Evolutionary conservation across 257 asterid genomes (phyloP), one percentile per base, ranked within the genome.

Genomic region (Apocynum venetum): DNA sequence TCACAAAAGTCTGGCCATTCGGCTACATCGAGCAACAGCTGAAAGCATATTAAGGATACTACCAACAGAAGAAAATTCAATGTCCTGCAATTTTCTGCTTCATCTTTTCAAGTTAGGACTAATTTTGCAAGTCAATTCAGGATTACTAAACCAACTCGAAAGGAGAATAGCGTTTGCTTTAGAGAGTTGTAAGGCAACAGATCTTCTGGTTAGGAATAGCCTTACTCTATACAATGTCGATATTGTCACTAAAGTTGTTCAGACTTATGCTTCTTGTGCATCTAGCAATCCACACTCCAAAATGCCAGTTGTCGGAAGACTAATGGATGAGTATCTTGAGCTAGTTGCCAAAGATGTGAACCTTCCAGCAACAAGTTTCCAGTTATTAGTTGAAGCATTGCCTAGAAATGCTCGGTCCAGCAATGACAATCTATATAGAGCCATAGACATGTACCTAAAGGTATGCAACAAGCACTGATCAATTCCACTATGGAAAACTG

Each of bases 31-130:
- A 71, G 75, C 79, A 41, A 84, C 79, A 56, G 75, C 83, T 47
- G 87, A 84, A 65, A 77, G 78, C 61, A 49, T 81, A 73, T 75
- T 84, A 31, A 80, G 78, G 71, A 71, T 84, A 25, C 60, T 81
- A 31, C 81, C 81, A 38, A 47, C 31, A 40, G 85, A 84, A 76
- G 82, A 53, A 48, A 79, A 71, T 52, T 78, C 87, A 40, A 69
- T 78, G 55, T 72, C 85, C 77, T 78, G 79, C 77, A 84, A 81
- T 78, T 84, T 84, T 78, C 85, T 78, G 67, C 83, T 84, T 66
- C 85, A 78, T 25, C 81, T 84, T 17, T 48, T 75, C 63, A 84
- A 84, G 77, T 63, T 76, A 40, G 83, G 79, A 15, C 66, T 43
- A 47, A 46, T 81, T 10, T 65, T 84, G 83, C 77, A 74, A 71